Base-by-base conservation (phyloP, 1,284 basidiomycete genomes). In the Marasmius oreades region DNA sequence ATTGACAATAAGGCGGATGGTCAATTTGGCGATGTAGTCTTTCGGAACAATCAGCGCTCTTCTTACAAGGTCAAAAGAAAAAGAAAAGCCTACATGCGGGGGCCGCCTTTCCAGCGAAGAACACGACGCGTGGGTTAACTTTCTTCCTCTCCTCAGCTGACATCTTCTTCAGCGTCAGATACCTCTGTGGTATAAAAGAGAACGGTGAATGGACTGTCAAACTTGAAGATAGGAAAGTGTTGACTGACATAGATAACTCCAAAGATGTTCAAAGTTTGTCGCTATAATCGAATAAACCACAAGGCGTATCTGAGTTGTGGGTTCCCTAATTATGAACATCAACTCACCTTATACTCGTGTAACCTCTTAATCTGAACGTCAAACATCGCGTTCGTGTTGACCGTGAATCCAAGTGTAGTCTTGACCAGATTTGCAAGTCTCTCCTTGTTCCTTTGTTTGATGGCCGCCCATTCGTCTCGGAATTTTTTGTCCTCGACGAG, bases 361-460 rank as follows among this genome's bases (percentile, higher is more conserved):
- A 93, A 70, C 64, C 90, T 84, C 81, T 95, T 96, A 67, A 94
- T 91, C 72, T 96, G 94, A 16, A 95, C 88, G 67, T 95, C 92
- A 67, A 95, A 96, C 79, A 96, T 81, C 23, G 91, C 92, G 53
- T 86, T 76, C 28, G 91, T 87, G 65, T 91, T 86, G 58, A 96
- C 77, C 28, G 70, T 81, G 59, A 87, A 78, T 61, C 93, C 92
- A 22, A 95, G 75, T 4, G 85, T 90, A 11, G 71, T 71, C 71
- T 92, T 80, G 26, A 96, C 84, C 64, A 93, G 80, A 55, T 86
- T 81, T 6, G 93, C 93, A 11, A 92, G 77, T 48, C 89, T 82
- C 69, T 90, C 81, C 77, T 95, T 95, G 78, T 94, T 95, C 61
- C 84, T 82, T 61, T 86, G 85, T 77, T 96, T 96, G 70, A 93